phyloP scores from a whole-genome alignment of 768 basidiomycete species.

The Boletus barrowsii region DNA sequence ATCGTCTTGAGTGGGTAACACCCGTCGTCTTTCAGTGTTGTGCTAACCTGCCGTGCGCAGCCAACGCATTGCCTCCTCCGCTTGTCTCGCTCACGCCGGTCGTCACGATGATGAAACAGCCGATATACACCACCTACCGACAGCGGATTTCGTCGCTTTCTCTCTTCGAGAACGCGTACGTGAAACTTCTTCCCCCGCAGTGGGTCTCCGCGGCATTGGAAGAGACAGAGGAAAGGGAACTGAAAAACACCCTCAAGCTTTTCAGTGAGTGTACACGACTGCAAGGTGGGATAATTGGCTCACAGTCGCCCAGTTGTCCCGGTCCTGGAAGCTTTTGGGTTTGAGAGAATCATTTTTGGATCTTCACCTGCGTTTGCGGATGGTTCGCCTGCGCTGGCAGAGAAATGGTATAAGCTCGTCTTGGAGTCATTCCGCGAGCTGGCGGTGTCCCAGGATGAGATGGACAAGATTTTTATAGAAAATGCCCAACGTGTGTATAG shows the following conservation, averaged over 20 bases:
- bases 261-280: conserved; percentile 56
- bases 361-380: conserved; percentile 62
- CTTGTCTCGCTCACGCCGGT: conserved; percentile 68
- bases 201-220: conserved; percentile 50
- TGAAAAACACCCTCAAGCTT: conserved; percentile 74
- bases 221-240: conserved; percentile 39
- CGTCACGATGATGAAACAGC: conserved; percentile 77
- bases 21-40: neutral
- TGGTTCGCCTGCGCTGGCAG: conserved; percentile 46
- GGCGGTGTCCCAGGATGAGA: conserved; percentile 70
- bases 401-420: conserved; percentile 80
- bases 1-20: conserved; percentile 60
- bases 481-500: conserved; percentile 46
- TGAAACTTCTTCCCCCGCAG: conserved; percentile 75
- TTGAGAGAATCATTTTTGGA: conserved; percentile 78
- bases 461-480: conserved; percentile 70
- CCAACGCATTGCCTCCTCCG: conserved; percentile 78
- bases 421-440: conserved; percentile 77
- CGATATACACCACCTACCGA: conserved; percentile 70
- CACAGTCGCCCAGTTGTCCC: conserved; percentile 57
- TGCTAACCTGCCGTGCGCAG: conserved; percentile 36
- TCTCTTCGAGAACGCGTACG: conserved; percentile 63
- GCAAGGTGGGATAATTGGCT: neutral
- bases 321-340: conserved; percentile 82
- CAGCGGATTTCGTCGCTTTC: conserved; percentile 69